Percentiles rank a stretch among this genome's conserved stretches.
Conservation (phyloP, 352 stramenopile species). For the Phytophthora tubulina region DNA sequence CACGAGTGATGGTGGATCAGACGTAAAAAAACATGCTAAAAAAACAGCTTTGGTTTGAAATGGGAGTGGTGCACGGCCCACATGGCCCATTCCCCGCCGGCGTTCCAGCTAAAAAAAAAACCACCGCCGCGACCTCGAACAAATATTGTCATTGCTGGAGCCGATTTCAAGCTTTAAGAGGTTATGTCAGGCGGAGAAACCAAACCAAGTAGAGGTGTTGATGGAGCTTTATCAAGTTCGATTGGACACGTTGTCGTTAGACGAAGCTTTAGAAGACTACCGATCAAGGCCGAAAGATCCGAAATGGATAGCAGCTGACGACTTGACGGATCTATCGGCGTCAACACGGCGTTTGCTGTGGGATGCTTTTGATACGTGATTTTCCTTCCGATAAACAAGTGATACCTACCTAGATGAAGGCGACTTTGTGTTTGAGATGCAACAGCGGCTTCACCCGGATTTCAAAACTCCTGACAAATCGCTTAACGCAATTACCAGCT, state of each 20-base stretch:
- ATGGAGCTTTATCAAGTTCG: neutral
- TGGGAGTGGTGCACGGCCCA: conserved; percentile 13
- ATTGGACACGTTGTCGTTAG: neutral
- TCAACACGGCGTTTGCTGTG: neutral
- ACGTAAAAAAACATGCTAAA: conserved; percentile 1
- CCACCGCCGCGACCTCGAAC: neutral
- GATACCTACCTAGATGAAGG: neutral
- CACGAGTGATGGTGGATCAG: neutral
- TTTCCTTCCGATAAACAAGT: neutral
- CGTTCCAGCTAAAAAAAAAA: neutral
- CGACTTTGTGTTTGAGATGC: neutral
- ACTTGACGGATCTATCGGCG: neutral
- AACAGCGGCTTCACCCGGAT: neutral
- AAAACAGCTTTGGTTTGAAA: neutral
- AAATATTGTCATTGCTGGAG: neutral
- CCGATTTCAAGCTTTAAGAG: neutral
- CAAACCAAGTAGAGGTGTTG: neutral
- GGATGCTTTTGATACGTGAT: neutral
- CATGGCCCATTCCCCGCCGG: conserved; percentile 2
- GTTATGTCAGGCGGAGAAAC: neutral
- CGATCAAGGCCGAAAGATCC: neutral
- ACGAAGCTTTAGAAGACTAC: neutral
- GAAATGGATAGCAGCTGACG: neutral
- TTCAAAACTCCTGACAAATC: neutral
- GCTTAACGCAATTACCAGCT: neutral